Evolutionary conservation across 192 early-diverging fungal species (phyloP).

Genomic region (Funneliformis geosporum): DNA sequence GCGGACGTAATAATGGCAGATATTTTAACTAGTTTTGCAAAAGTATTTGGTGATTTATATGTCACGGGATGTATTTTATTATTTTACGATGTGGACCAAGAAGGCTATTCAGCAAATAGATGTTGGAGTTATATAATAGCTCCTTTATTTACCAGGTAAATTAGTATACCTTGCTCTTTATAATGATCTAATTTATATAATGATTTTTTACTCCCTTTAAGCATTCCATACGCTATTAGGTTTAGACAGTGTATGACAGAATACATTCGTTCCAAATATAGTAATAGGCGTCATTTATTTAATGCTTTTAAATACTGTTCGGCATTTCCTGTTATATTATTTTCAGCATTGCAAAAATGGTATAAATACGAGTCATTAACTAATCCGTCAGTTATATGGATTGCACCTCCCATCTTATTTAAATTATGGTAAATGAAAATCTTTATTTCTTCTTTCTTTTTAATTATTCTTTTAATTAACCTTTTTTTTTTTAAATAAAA

Average conservation of each 20-base stretch:
- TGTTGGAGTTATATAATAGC: slow-evolving; percentile 55
- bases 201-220: slow-evolving; percentile 33
- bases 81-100: slow-evolving; percentile 34
- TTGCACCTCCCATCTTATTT: slow-evolving; percentile 36
- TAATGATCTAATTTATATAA: neutral
- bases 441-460: slow-evolving; percentile 26
- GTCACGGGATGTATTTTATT: slow-evolving; percentile 67
- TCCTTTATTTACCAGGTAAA: slow-evolving; percentile 71
- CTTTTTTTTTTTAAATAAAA: neutral
- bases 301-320: slow-evolving; percentile 94
- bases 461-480: neutral
- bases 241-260: slow-evolving; percentile 79
- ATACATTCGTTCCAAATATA: slow-evolving; percentile 59
- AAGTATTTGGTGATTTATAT: slow-evolving; percentile 83
- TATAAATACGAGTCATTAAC: slow-evolving; percentile 35
- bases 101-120: slow-evolving; percentile 37
- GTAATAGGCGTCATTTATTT: slow-evolving; percentile 69
- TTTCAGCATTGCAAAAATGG: slow-evolving; percentile 54
- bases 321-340: slow-evolving; percentile 73
- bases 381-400: slow-evolving; percentile 30
- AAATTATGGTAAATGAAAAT: slow-evolving; percentile 42
- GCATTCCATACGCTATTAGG: slow-evolving; percentile 77
- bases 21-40: slow-evolving; percentile 91
- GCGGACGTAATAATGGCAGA: slow-evolving; percentile 90
- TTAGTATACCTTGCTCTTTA: neutral